Conservation (phyloP, 225 moss, liverwort and hornwort genomes). For the Bryoerythrophyllum caledonicum region DNA sequence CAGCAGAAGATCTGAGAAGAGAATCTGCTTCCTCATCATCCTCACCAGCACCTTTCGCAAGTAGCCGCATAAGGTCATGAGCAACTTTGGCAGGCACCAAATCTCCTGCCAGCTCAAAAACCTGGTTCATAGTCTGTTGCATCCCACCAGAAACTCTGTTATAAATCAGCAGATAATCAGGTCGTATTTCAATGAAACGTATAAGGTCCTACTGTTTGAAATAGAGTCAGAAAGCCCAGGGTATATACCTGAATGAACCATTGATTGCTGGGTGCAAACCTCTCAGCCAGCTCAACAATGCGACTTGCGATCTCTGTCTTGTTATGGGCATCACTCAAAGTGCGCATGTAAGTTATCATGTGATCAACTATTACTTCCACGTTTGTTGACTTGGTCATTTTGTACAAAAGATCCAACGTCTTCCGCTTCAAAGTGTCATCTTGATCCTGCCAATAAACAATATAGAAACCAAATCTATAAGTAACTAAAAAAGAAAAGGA, state of each 20-base stretch:
- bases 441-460: slow-evolving; percentile 63
- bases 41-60: slow-evolving; percentile 97
- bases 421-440: slow-evolving; percentile 98
- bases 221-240: neutral
- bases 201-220: neutral
- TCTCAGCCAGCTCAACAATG: slow-evolving; percentile 90
- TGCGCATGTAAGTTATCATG: slow-evolving; percentile 87
- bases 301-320: slow-evolving; percentile 97
- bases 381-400: slow-evolving; percentile 95
- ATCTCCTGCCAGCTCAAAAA: slow-evolving; percentile 97
- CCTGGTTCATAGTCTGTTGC: slow-evolving; percentile 96
- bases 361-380: slow-evolving; percentile 93
- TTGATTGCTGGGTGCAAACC: slow-evolving; percentile 95
- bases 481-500: neutral
- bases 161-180: neutral
- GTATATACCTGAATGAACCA: slow-evolving; percentile 91
- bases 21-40: slow-evolving; percentile 93
- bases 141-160: neutral
- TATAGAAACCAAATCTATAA: neutral
- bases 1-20: slow-evolving; percentile 93
- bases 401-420: slow-evolving; percentile 93
- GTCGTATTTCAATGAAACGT: neutral
- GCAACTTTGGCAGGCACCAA: slow-evolving; percentile 94
- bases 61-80: slow-evolving; percentile 96
- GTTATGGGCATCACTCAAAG: slow-evolving; percentile 81